These are phyloP conservation scores for Canna indica DNA, from an alignment of 176 grass and related monocot genomes.

Conservation along the genomic window DNA sequence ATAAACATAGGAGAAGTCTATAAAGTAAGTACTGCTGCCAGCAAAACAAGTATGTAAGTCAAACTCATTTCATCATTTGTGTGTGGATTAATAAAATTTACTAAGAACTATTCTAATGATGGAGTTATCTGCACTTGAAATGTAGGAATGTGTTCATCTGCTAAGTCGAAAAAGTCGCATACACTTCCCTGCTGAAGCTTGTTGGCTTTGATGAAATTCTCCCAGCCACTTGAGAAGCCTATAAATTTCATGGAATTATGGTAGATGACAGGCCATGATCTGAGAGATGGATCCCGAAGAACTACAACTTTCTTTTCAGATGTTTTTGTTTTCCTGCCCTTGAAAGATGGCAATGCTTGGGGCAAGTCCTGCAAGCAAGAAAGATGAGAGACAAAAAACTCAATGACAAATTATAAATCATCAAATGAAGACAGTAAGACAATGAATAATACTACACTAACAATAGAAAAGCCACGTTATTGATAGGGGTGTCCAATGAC, in stretches of 20 bases:
- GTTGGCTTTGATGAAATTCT: slow-evolving; percentile 35
- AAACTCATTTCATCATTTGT: too few species aligned
- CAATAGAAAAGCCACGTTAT: too few species aligned
- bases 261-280: slow-evolving; percentile 45
- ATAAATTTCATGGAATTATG: slow-evolving; percentile 19
- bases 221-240: slow-evolving; percentile 42
- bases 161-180: slow-evolving; percentile 21
- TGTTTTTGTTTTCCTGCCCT: slow-evolving; percentile 16
- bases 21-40: too few species aligned
- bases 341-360: not conserved
- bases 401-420: not conserved
- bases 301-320: slow-evolving; percentile 14
- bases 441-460: too few species aligned
- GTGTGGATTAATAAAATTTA: not conserved
- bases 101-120: not conserved
- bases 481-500: too few species aligned
- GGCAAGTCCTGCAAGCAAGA: slow-evolving; percentile 22
- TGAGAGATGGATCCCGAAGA: slow-evolving; percentile 37
- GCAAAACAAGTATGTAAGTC: too few species aligned
- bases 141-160: slow-evolving; percentile 11
- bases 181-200: slow-evolving; percentile 27
- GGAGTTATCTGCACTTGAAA: slow-evolving; percentile 27
- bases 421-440: not conserved
- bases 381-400: not conserved
- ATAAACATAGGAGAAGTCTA: too few species aligned